Percentiles rank a stretch among this genome's conserved stretches.
Conservation (phyloP, 2,329 filamentous ascomycete species). For the Sporothrix mexicana region DNA sequence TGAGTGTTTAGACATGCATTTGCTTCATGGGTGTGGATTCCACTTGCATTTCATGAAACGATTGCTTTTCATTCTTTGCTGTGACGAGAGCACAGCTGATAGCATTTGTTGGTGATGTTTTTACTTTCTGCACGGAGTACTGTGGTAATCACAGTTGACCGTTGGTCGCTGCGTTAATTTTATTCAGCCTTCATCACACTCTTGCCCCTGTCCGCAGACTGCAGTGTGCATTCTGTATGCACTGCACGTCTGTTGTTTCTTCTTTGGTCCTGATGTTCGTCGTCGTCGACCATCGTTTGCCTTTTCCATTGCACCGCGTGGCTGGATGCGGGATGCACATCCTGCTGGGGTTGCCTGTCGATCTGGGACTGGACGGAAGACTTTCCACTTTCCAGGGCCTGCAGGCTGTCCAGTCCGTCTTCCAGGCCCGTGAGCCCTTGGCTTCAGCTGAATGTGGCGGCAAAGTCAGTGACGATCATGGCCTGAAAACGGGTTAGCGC, state of each 20-base stretch:
- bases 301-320: constrained; percentile 3
- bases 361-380: constrained; percentile 11
- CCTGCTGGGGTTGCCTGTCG: constrained; percentile 11
- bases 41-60: not conserved
- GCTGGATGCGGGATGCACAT: not conserved
- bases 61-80: not conserved
- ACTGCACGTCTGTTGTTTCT: not conserved
- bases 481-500: not conserved
- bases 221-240: not conserved
- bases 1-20: not conserved
- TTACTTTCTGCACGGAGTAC: not conserved
- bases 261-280: not conserved
- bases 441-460: constrained; percentile 9
- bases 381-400: not conserved
- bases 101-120: not conserved
- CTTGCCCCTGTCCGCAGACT: not conserved
- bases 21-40: not conserved
- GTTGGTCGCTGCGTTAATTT: not conserved
- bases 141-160: too few relatives aligned
- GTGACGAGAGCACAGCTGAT: not conserved
- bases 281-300: not conserved
- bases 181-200: not conserved
- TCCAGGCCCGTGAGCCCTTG: not conserved
- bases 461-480: not conserved
- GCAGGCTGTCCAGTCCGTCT: too few relatives aligned